These are phyloP conservation scores for Knoxia roxburghii DNA, from an alignment of 257 asterid genomes.

Conservation along the genomic window DNA sequence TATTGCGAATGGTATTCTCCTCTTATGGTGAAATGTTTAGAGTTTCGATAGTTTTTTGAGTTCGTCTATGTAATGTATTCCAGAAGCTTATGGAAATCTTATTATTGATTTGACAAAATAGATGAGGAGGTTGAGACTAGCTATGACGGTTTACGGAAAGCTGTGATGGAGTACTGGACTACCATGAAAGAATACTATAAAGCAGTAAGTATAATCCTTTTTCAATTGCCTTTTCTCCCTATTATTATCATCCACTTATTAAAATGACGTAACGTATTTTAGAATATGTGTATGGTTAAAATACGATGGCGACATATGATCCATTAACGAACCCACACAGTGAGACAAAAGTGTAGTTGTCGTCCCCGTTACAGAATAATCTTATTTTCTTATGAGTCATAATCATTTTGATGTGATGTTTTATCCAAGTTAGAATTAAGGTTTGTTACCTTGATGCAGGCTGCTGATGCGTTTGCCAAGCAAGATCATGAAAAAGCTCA, in stretches of 20 bases:
- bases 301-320: no score
- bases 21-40: constrained; percentile 5
- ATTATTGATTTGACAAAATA: constrained; percentile 10
- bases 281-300: no score
- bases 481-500: constrained; percentile 38
- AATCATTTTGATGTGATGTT: constrained; percentile 2
- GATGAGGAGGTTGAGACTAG: constrained; percentile 43
- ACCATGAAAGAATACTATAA: constrained; percentile 64
- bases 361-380: neutral
- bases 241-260: neutral
- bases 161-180: constrained; percentile 53
- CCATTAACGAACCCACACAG: no score
- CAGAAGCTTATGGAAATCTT: neutral
- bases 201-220: constrained; percentile 43
- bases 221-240: neutral
- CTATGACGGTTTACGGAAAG: constrained; percentile 54
- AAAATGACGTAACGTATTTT: no score
- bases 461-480: constrained; percentile 45
- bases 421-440: neutral
- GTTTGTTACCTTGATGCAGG: constrained; percentile 34
- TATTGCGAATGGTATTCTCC: constrained; percentile 36
- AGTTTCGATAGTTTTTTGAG: neutral
- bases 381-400: constrained; percentile 3
- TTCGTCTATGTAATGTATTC: neutral
- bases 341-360: no score